Conservation (phyloP, 2,329 filamentous ascomycete genomes). For the Verticillium zaregamsianum region DNA sequence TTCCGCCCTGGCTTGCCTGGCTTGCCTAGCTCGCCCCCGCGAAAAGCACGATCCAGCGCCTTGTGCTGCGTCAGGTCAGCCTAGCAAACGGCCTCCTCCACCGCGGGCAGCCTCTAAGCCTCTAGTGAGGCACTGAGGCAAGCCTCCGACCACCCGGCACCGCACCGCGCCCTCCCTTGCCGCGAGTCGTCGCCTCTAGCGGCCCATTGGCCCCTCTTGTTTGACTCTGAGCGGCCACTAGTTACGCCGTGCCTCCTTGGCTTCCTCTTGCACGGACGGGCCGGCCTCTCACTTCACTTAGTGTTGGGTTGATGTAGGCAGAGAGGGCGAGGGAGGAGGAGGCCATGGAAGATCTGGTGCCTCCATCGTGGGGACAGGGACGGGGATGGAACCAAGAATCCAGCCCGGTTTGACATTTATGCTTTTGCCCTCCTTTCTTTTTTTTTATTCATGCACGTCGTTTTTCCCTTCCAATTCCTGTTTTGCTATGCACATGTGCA, state of each 20-base stretch:
- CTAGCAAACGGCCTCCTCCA: background rate
- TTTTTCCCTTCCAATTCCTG: background rate
- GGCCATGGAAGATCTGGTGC: background rate
- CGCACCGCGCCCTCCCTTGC: background rate
- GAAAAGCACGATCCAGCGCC: background rate
- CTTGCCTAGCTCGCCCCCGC: background rate
- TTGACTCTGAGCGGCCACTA: background rate
- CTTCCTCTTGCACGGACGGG: background rate
- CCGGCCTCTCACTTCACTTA: background rate
- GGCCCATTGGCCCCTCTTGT: background rate
- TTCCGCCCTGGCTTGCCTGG: background rate
- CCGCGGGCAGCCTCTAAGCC: background rate
- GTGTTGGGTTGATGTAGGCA: background rate
- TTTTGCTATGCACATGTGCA: background rate
- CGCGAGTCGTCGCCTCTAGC: background rate
- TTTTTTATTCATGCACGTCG: constrained; percentile 1
- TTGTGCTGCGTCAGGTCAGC: background rate
- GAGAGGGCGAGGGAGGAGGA: background rate
- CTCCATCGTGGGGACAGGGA: background rate
- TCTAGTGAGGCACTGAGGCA: background rate
- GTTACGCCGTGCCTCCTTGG: background rate
- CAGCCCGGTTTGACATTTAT: background rate
- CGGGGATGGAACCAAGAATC: background rate
- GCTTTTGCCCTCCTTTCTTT: constrained; percentile 1
- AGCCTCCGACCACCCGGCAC: background rate